Evolutionary conservation across 129 eudicot genomes (phyloP).

Genomic region (Lactuca saligna): DNA sequence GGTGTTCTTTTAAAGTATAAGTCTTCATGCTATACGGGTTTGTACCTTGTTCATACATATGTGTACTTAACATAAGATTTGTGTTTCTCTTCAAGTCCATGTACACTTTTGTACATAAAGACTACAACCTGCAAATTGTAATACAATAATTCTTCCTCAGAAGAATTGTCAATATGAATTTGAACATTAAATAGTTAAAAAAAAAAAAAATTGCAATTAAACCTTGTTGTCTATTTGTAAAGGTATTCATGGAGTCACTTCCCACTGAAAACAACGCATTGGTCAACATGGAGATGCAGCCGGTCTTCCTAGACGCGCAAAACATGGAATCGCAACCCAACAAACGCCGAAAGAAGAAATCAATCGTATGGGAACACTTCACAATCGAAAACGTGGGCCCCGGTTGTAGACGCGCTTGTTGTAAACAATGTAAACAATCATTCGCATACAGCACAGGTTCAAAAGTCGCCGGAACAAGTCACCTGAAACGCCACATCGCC

Average conservation of each 20-base stretch:
- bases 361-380: constrained; percentile 92
- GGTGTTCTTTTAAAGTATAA: neutral
- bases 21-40: neutral
- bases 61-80: neutral
- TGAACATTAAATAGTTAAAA: neutral
- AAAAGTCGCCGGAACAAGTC: constrained; percentile 90
- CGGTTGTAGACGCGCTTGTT: constrained; percentile 70
- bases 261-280: constrained; percentile 36
- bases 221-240: neutral
- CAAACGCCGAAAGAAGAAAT: constrained; percentile 81
- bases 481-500: constrained; percentile 91
- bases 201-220: neutral
- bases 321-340: constrained; percentile 34
- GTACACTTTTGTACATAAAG: neutral
- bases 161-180: neutral
- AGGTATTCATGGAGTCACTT: constrained; percentile 24
- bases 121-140: neutral
- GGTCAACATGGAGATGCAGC: constrained; percentile 15
- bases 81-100: neutral
- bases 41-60: neutral
- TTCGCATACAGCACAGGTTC: constrained; percentile 85
- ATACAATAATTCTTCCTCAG: neutral
- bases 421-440: constrained; percentile 87
- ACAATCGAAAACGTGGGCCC: constrained; percentile 64
- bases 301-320: constrained; percentile 1